phyloP scores from a whole-genome alignment of 2,329 filamentous ascomycete genomes.

The Monosporascus sp. region DNA sequence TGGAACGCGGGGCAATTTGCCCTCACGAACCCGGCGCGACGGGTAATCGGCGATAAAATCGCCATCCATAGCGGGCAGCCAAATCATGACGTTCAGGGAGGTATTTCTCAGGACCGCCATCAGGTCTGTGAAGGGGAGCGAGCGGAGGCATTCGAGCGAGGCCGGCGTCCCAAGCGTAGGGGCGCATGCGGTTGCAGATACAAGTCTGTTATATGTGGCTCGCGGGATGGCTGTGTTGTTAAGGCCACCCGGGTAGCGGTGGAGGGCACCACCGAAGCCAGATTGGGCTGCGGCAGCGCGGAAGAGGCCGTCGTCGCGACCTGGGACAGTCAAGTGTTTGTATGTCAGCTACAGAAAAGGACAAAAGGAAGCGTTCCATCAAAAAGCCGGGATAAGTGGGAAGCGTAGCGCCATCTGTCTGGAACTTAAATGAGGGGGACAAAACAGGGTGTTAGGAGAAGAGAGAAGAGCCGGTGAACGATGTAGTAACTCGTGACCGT shows the following conservation, averaged over 20 bases:
- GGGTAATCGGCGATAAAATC: slow-evolving; percentile 23
- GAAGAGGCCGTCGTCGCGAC: slow-evolving; percentile 20
- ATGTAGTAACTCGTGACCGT: too few relatives aligned
- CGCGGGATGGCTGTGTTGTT: slow-evolving; percentile 25
- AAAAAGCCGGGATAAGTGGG: too few relatives aligned
- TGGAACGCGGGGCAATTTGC: slow-evolving; percentile 24
- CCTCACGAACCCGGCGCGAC: slow-evolving; percentile 15
- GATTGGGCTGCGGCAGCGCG: slow-evolving; percentile 31
- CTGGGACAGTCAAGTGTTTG: slow-evolving; percentile 9
- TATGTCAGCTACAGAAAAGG: too few relatives aligned
- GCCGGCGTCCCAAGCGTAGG: slow-evolving; percentile 16
- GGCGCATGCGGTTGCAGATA: slow-evolving; percentile 22
- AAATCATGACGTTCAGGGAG: slow-evolving; percentile 12
- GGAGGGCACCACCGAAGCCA: slow-evolving; percentile 32
- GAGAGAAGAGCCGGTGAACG: too few relatives aligned
- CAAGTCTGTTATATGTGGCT: slow-evolving; percentile 21
- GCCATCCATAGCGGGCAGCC: slow-evolving; percentile 21
- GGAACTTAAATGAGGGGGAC: too few relatives aligned
- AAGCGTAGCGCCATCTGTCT: too few relatives aligned
- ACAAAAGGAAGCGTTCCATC: too few relatives aligned
- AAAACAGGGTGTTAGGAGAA: too few relatives aligned
- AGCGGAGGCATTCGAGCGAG: slow-evolving; percentile 22
- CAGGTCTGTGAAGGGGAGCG: slow-evolving; percentile 20
- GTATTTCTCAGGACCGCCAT: slow-evolving; percentile 7
- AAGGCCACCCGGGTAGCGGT: slow-evolving; percentile 20